Evolutionary conservation across 1,284 basidiomycete genomes (phyloP).

Genomic region (Xerocomus minutiporus): DNA sequence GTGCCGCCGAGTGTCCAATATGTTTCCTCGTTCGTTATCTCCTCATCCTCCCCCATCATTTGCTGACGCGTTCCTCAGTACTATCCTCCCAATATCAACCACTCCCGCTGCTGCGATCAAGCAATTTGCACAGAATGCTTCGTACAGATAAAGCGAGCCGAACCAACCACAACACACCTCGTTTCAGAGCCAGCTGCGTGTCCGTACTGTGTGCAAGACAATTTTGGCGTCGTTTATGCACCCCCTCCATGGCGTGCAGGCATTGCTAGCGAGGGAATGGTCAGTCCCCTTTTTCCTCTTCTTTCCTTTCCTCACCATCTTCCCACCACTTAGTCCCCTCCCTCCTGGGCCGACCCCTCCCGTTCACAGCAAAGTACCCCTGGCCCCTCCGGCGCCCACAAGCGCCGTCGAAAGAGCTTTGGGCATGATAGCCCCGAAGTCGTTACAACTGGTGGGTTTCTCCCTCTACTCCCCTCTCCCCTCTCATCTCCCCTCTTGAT

Average conservation of each 20-base stretch:
- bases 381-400: constrained; percentile 45
- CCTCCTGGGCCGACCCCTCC: constrained; percentile 48
- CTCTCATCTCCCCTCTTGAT: constrained; percentile 9
- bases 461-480: background rate
- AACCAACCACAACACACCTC: constrained; percentile 89
- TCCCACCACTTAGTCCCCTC: constrained; percentile 31
- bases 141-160: constrained; percentile 95
- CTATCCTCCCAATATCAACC: constrained; percentile 94
- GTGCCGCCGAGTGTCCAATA: constrained; percentile 96
- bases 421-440: constrained; percentile 78
- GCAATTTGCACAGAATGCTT: constrained; percentile 99
- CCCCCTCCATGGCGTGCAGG: constrained; percentile 78
- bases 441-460: constrained; percentile 72
- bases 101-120: constrained; percentile 96
- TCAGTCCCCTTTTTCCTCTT: constrained; percentile 33
- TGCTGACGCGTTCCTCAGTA: constrained; percentile 51
- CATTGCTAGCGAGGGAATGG: constrained; percentile 64
- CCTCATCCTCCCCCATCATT: constrained; percentile 8
- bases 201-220: constrained; percentile 94
- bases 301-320: constrained; percentile 5
- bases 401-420: constrained; percentile 74
- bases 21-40: constrained; percentile 85
- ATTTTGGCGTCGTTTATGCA: constrained; percentile 91
- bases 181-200: constrained; percentile 93
- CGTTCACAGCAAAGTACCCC: constrained; percentile 40